Conservation (phyloP, 176 grass and related monocot genomes). For the Lolium multiflorum region DNA sequence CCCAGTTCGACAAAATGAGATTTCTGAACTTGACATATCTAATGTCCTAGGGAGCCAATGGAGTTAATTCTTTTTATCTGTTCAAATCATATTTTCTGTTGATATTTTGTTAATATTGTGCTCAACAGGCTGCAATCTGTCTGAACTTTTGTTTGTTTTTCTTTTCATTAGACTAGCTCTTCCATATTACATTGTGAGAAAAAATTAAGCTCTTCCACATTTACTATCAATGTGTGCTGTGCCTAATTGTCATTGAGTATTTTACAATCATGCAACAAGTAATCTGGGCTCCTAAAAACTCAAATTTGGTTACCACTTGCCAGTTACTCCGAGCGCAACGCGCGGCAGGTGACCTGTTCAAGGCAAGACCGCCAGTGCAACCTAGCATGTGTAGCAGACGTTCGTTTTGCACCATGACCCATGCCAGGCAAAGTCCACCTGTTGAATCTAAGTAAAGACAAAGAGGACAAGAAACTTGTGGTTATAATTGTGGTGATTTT, state of each 20-base stretch:
- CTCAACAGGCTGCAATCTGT: background rate
- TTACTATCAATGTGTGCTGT: background rate
- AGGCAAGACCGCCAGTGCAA: background rate
- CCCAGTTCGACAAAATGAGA: background rate
- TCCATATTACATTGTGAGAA: background rate
- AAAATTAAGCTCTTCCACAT: background rate
- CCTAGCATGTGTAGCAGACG: background rate
- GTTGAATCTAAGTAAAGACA: background rate
- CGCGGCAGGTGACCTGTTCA: background rate
- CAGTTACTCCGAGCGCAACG: background rate
- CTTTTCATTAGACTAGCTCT: background rate
- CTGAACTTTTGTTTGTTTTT: conserved; percentile 14
- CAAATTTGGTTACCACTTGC: background rate
- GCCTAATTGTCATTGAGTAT: background rate
- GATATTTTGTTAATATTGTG: background rate
- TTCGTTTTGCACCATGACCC: background rate
- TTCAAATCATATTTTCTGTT: background rate
- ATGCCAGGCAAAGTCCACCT: background rate
- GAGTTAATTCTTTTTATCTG: background rate
- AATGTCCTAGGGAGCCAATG: conserved; percentile 21
- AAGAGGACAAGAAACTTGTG: background rate
- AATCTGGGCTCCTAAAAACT: background rate
- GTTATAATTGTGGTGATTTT: background rate
- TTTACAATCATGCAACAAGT: background rate
- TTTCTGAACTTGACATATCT: background rate